Conservation (phyloP, 768 basidiomycete genomes). For the Collybia mongolica region DNA sequence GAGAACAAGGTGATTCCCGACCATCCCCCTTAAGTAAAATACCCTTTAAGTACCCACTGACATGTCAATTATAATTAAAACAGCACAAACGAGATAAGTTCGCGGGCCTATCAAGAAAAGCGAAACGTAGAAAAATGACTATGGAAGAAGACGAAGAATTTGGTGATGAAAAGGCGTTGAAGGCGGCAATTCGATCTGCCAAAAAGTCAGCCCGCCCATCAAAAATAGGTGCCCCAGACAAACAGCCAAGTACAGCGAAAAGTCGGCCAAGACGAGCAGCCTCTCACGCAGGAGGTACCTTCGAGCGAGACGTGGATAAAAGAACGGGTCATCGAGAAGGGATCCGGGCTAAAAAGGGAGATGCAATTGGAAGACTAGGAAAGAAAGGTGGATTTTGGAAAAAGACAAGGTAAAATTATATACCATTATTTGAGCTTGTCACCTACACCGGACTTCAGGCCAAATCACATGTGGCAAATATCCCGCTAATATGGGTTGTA, state of each 20-base stretch:
- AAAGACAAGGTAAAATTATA: slow-evolving; percentile 15
- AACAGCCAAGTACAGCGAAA: slow-evolving; percentile 25
- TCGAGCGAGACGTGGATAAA: slow-evolving; percentile 60
- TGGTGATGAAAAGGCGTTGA: slow-evolving; percentile 51
- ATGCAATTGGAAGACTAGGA: slow-evolving; percentile 49
- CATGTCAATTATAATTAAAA: background rate
- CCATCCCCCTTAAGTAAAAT: no score
- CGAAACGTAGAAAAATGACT: slow-evolving; percentile 86
- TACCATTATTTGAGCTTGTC: no score
- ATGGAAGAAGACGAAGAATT: slow-evolving; percentile 74
- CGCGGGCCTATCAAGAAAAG: slow-evolving; percentile 82
- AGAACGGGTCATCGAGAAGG: slow-evolving; percentile 50
- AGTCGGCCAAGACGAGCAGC: slow-evolving; percentile 33
- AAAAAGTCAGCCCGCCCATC: slow-evolving; percentile 75
- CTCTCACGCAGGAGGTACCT: slow-evolving; percentile 36
- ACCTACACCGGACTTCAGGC: no score
- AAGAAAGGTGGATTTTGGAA: slow-evolving; percentile 44
- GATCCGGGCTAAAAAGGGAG: slow-evolving; percentile 62
- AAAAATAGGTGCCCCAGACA: slow-evolving; percentile 67
- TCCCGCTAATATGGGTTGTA: no score
- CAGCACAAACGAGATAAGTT: slow-evolving; percentile 78
- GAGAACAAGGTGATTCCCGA: slow-evolving; percentile 38
- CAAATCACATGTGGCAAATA: no score
- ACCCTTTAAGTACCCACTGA: slow-evolving; percentile 1
- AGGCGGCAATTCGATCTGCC: slow-evolving; percentile 81